Base-by-base conservation (phyloP, 495 filamentous ascomycete genomes). In the Cercophora samala region DNA sequence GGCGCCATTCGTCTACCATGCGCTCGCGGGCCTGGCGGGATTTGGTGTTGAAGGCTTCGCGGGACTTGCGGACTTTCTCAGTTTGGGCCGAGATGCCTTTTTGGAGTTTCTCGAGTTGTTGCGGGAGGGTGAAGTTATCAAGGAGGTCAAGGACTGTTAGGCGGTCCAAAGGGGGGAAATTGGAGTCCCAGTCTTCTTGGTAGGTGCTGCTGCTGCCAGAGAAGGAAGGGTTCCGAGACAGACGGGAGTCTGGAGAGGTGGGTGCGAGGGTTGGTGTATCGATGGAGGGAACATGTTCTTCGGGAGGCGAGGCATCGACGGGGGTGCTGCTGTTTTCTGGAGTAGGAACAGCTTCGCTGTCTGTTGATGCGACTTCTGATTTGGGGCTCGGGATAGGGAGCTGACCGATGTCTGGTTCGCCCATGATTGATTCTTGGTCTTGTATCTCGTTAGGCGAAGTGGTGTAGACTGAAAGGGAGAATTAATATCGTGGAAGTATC, bases 101-200 rank as follows among this genome's bases (percentile, higher is more conserved):
- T 69, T 97, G 93, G 69, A 97, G 83, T 78, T 90, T 92, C 77
- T 99, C 95, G 23, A 99, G 81, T 64, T 92, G 89, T 69, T 93
- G 89, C 1, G 93, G 89, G 58, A 99, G 85, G 0, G 95, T 91
- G 69, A 99, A 88, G 73, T 96, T 97, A 77, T 97, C 96, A 62
- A 99, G 85, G 22, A 98, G 81, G 74, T 99, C 95, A 68, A 98
- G 93, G 54, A 97, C 86, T 23, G 91, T 94, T 66, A 98, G 82
- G 63, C 92, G 90, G 73, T 99, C 95, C n/a, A 97, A 80, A 4
- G 95, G 92, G 19, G 95, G 91, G 61, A 86, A 83, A 1, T 46
- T 46, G 0, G 88, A 85, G 68, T 94, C 92, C 91, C 91, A 94
- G 75, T 96, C 93, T 73, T 97, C 92, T 64, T 92, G 91, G 68